These are phyloP conservation scores for Rhizopogon roseolus DNA, from an alignment of 768 basidiomycete genomes.

Conservation along the genomic window DNA sequence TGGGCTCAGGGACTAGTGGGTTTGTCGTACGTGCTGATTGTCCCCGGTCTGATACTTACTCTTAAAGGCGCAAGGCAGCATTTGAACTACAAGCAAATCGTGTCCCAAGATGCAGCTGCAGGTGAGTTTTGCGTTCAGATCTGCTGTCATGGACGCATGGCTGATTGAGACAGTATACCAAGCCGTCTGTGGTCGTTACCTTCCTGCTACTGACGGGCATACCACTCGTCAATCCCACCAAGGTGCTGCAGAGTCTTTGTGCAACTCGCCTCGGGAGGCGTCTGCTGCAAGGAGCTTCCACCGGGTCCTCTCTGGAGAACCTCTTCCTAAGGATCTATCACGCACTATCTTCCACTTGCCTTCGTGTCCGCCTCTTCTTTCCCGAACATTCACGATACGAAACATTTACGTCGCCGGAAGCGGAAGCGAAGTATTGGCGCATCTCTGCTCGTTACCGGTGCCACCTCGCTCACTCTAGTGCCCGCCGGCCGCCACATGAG, in stretches of 20 bases:
- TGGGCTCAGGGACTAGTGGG: not conserved
- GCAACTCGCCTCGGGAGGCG: constrained; percentile 2
- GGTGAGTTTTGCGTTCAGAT: not conserved
- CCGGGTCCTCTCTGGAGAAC: not conserved
- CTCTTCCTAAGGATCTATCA: constrained; percentile 10
- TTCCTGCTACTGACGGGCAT: constrained; percentile 9
- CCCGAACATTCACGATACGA: constrained; percentile 10
- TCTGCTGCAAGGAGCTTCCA: not conserved
- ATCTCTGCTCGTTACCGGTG: constrained; percentile 20
- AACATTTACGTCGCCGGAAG: constrained; percentile 17
- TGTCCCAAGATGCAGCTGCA: not conserved
- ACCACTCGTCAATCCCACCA: constrained; percentile 3
- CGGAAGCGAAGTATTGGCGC: constrained; percentile 28
- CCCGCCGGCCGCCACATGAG: constrained; percentile 4
- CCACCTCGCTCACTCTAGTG: constrained; percentile 11
- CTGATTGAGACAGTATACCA: not conserved
- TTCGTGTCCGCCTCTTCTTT: constrained; percentile 10
- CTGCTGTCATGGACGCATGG: not conserved
- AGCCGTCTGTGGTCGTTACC: constrained; percentile 2
- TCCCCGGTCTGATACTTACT: not conserved
- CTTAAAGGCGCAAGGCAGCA: not conserved
- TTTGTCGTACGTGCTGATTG: not conserved
- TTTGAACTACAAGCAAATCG: not conserved
- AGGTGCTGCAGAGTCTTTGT: constrained; percentile 4
- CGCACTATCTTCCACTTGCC: constrained; percentile 11